These are phyloP conservation scores for Cryptomeria japonica DNA, from an alignment of 75 land plant species.

Conservation along the genomic window DNA sequence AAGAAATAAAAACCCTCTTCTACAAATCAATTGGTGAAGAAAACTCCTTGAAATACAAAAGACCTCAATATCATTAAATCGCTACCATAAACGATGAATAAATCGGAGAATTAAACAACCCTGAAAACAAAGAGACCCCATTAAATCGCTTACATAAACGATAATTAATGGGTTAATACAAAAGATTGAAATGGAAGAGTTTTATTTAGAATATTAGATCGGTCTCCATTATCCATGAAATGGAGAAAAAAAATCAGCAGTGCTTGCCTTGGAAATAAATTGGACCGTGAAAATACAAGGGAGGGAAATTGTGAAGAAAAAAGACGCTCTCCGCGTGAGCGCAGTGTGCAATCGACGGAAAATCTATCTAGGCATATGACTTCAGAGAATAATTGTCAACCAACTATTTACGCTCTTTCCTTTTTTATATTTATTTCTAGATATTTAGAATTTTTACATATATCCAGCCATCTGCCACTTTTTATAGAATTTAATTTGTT, in stretches of 20 bases:
- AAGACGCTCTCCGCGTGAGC: not conserved
- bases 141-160: not conserved
- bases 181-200: not conserved
- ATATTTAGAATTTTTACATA: too few relatives aligned
- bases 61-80: not conserved
- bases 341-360: not conserved
- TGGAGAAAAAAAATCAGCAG: not conserved
- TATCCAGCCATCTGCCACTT: too few relatives aligned
- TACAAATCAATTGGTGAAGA: not conserved
- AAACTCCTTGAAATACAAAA: not conserved
- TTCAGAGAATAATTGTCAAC: too few relatives aligned
- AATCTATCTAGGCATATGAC: not conserved
- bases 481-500: too few relatives aligned
- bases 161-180: not conserved
- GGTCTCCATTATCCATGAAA: not conserved
- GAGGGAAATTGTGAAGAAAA: not conserved
- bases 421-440: too few relatives aligned
- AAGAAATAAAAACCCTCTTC: conserved; percentile 7
- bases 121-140: not conserved
- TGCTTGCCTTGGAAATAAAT: not conserved
- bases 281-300: not conserved
- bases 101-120: not conserved
- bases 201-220: not conserved
- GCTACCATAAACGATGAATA: not conserved
- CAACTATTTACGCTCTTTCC: too few relatives aligned